These are phyloP conservation scores for Cardiospermum halicacabum DNA, from an alignment of 345 rosid genomes.

Conservation along the genomic window DNA sequence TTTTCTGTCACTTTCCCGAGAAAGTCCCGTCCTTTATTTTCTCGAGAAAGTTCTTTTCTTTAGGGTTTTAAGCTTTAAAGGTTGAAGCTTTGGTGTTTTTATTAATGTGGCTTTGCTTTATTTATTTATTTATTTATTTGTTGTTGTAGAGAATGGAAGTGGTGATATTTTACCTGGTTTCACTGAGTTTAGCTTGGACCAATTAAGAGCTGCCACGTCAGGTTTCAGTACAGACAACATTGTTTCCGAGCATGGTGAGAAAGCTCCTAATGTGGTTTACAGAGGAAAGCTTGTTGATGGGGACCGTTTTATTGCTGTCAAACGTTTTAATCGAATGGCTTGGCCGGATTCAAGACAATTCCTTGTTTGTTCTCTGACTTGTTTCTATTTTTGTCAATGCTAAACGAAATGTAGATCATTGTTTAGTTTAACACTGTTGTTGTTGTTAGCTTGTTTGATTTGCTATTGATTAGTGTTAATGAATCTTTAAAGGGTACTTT, in stretches of 20 bases:
- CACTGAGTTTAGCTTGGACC: conserved; percentile 62
- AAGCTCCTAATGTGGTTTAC: conserved; percentile 82
- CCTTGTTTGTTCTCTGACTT: conserved; percentile 37
- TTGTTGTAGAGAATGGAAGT: conserved; percentile 49
- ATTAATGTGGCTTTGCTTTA: conserved; percentile 4
- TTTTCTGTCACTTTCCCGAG: conserved; percentile 23
- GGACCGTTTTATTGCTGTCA: conserved; percentile 62
- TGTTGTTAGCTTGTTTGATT: neutral
- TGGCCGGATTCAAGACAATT: conserved; percentile 91
- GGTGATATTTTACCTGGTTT: conserved; percentile 51
- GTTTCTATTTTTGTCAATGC: neutral
- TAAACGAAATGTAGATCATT: neutral
- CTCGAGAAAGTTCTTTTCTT: neutral
- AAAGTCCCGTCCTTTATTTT: conserved; percentile 18
- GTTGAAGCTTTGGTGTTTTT: neutral
- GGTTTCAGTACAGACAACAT: conserved; percentile 65
- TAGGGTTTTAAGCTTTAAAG: neutral
- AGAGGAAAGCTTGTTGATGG: conserved; percentile 56
- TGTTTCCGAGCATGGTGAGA: conserved; percentile 86
- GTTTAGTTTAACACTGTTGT: neutral
- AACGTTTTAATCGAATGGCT: conserved; percentile 69
- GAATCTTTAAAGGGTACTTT: neutral
- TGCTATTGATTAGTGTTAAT: neutral
- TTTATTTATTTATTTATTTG: too few relatives aligned
- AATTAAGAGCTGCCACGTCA: conserved; percentile 54